Percentiles rank a stretch among this genome's conserved stretches.
These are phyloP conservation scores for Sugiyamaella lignohabitans DNA, from an alignment of 805 yeast species.

Conservation along the genomic window DNA sequence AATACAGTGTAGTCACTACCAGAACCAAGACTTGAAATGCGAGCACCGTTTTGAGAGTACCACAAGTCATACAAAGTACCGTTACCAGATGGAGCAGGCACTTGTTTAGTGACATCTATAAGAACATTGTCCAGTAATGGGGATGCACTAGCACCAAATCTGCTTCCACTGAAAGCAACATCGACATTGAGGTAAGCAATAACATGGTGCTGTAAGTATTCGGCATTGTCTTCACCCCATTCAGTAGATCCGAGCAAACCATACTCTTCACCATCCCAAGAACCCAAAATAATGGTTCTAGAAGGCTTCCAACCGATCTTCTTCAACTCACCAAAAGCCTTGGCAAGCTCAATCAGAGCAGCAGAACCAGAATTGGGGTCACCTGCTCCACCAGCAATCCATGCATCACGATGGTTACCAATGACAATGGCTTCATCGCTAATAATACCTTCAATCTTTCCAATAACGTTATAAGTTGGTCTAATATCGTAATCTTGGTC, in stretches of 20 bases:
- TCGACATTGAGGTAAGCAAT: constrained; percentile 68
- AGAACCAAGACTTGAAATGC: constrained; percentile 50
- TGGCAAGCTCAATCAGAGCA: constrained; percentile 53
- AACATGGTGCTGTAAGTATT: constrained; percentile 41
- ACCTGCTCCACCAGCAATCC: constrained; percentile 74
- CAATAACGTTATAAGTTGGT: constrained; percentile 59
- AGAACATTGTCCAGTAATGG: constrained; percentile 51
- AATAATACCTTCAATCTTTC: constrained; percentile 48
- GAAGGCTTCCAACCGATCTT: constrained; percentile 64
- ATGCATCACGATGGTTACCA: constrained; percentile 77
- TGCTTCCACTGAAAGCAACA: constrained; percentile 53
- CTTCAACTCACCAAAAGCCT: constrained; percentile 48
- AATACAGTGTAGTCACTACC: constrained; percentile 59
- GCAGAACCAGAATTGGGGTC: constrained; percentile 77
- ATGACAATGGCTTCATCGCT: constrained; percentile 51
- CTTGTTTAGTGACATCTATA: constrained; percentile 38
- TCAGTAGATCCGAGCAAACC: constrained; percentile 75
- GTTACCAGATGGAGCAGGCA: constrained; percentile 41
- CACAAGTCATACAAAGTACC: constrained; percentile 32
- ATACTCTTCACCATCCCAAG: constrained; percentile 79
- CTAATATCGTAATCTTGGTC: constrained; percentile 56
- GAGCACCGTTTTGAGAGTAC: constrained; percentile 25
- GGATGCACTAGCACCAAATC: constrained; percentile 47
- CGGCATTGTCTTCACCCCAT: constrained; percentile 57
- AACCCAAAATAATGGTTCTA: constrained; percentile 60